Base-by-base conservation (phyloP, 306 rosid genomes). In the Gynostemma pentaphyllum region DNA sequence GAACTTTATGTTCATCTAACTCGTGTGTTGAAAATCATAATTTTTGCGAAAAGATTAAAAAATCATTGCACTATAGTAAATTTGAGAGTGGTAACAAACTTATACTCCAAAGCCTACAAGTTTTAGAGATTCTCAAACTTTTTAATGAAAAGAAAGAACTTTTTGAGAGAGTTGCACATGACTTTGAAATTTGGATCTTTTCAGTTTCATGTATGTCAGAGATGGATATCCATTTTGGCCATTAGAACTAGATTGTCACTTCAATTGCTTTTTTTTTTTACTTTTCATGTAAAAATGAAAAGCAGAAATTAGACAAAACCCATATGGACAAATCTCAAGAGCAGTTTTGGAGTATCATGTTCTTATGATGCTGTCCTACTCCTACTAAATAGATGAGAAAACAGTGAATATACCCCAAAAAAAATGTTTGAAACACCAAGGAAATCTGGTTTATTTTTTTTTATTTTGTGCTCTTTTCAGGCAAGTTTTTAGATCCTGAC, bases 331-430 rank as follows among this genome's bases (percentile, higher is more conserved):
- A 59, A 36, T 2, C 12, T 44, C 19, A 59, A 59, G 36, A 56
- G 12, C 1, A 27, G 1, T 5, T 14, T 14, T 2, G 2, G 27
- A 53, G 36, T 15, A n/a, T 51, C 1, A 0, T 53, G 40, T 53
- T 53, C 60, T 28, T 53, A 15, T 27, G 60, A 26, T 14, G 60
- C 40, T 26, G 60, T 14, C 23, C 40, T 8, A 53, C 60, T 9
- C 57, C 11, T 54, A 54, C 64, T 18, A 57, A 57, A 34, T 34
- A 5, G 47, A 46, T 59, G 4, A 59, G 37, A 59, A 59, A 59
- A 59, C 32, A 59, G 48, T 37, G 46, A 26, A 37, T 21, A 32
- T 59, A 59, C 47, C 21, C 18, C 19, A 21, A 39, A 21, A 19
- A 45, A 45, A 36, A 34, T n/a, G 37, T 32, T 19, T 59, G 39